Conservation (phyloP, 2,329 filamentous ascomycete species). For the Metarhizium robertsii region DNA sequence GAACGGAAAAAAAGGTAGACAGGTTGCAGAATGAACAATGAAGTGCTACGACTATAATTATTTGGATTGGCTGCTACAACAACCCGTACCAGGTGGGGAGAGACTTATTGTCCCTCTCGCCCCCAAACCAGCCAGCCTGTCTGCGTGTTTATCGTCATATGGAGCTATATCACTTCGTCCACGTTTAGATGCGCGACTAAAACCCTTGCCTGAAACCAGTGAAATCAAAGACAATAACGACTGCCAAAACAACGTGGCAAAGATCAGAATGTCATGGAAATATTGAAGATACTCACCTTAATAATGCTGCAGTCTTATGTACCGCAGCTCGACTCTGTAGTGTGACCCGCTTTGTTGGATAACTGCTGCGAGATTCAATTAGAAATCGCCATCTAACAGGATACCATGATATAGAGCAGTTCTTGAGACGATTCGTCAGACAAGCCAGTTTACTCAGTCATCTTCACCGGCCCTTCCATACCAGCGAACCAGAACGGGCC, state of each 20-base stretch:
- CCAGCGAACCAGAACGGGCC: conserved; percentile 46
- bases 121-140: too few relatives aligned
- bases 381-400: not conserved
- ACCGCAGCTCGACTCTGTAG: not conserved
- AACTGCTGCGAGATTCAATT: not conserved
- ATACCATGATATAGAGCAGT: not conserved
- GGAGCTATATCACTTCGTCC: too few relatives aligned
- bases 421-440: conserved; percentile 29
- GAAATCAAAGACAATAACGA: not conserved
- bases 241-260: not conserved
- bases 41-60: too few relatives aligned
- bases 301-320: not conserved
- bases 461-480: conserved; percentile 43
- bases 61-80: too few relatives aligned
- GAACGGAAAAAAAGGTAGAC: too few relatives aligned
- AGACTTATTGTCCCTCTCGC: too few relatives aligned
- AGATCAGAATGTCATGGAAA: not conserved
- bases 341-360: not conserved
- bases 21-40: too few relatives aligned
- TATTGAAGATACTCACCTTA: not conserved
- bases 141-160: too few relatives aligned
- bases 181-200: too few relatives aligned
- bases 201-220: not conserved
- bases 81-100: too few relatives aligned
- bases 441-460: conserved; percentile 63